Base-by-base conservation (phyloP, 768 basidiomycete genomes). In the Mycena crocata region DNA sequence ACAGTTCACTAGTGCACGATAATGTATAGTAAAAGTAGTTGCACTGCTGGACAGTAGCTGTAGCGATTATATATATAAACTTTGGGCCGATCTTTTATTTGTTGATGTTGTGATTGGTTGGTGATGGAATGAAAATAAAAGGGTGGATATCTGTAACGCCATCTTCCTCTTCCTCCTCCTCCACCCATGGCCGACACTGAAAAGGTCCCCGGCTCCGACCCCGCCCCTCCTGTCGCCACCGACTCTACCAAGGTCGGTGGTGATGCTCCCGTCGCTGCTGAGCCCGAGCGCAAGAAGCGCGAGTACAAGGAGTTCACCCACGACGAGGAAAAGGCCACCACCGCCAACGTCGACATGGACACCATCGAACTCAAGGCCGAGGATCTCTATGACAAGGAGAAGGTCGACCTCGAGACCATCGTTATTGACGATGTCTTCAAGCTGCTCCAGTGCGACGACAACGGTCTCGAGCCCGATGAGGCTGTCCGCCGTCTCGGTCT, bases 381-480 rank as follows among this genome's bases (percentile, higher is more conserved):
- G 80, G 95, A 96, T 78, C 82, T 96, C 54, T 98, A 98, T 79
- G 96, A 98, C 81, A 97, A 97, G 84, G 97, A 99, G 82, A 99
- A 99, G 85, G 97, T 99, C 81, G 97, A 99, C 81, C 86, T 99
- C 65, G 97, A 98, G 85, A 96, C 95, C 24, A 92, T 99, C 72
- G 92, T 94, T 70, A 93, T 99, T 78, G 95, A 95, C 72, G 97
- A 98, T 74, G 96, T 98, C 78, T 95, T 98, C 86, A 94, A 91
- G 67, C 91, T 99, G 55, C 90, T 99, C 55, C 95, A 98, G 79
- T 96, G 94, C 78, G 86, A 87, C 71, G 92, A 95, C 63, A 84
- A 85, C 31, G 97, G 97, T 86, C 87, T 99, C 31, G 78, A 81
- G 19, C 62, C 78, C 13, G 90, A 90, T 34, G 96, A 99, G 80